A percentile compares a stretch with the other conserved stretches of the same genome.
Evolutionary conservation across 805 yeast species (phyloP).

Genomic region (Candida multigemmis): DNA sequence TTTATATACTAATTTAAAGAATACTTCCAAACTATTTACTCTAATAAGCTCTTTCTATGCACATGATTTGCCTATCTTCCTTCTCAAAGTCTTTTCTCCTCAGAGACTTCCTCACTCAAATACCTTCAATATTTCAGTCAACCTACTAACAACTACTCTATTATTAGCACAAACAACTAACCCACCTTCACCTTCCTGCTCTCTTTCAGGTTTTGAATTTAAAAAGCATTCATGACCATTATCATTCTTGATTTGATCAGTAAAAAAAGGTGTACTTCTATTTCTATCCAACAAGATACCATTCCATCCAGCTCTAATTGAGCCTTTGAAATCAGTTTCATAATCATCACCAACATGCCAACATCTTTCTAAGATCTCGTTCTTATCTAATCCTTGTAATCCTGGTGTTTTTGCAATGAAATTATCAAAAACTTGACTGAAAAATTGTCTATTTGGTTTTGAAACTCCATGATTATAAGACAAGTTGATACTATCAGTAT

Average conservation of each 20-base stretch:
- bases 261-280: slow-evolving; percentile 3
- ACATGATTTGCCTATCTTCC: no score
- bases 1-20: no score
- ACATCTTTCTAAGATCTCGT: slow-evolving; percentile 9
- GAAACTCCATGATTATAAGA: slow-evolving; percentile 48
- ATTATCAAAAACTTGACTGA: slow-evolving; percentile 13
- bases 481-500: slow-evolving; percentile 29
- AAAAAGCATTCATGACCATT: slow-evolving; percentile 7
- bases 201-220: slow-evolving; percentile 2
- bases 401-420: slow-evolving; percentile 6
- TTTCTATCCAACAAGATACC: slow-evolving; percentile 47
- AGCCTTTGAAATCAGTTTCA: slow-evolving; percentile 45
- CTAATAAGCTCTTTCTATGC: no score
- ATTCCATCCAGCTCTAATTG: slow-evolving; percentile 51
- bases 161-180: slow-evolving; percentile 21
- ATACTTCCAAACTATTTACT: no score
- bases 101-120: slow-evolving; percentile 6
- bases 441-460: slow-evolving; percentile 47
- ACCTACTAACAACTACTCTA: slow-evolving; percentile 15
- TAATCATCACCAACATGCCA: slow-evolving; percentile 70
- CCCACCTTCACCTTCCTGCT: slow-evolving; percentile 4
- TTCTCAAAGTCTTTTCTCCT: no score
- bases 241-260: slow-evolving; percentile 5
- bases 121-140: slow-evolving; percentile 9
- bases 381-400: slow-evolving; percentile 3